Evolutionary conservation across 1,284 basidiomycete genomes (phyloP).

Genomic region (Fistulinella cinereoalba): DNA sequence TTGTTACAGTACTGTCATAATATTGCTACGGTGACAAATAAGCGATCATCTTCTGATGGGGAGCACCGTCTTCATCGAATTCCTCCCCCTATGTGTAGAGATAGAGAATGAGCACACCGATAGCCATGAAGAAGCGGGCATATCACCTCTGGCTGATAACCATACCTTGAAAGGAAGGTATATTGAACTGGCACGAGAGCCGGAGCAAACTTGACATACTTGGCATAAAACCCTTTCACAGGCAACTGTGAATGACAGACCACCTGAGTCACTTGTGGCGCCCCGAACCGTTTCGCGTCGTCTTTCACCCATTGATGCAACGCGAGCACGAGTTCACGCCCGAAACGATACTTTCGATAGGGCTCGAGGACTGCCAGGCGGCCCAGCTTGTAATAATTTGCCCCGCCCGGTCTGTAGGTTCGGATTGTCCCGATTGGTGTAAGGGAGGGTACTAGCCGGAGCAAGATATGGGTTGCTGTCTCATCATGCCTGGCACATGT

Average conservation of each 20-base stretch:
- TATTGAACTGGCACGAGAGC: slow-evolving; percentile 7
- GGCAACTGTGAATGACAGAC: slow-evolving; percentile 67
- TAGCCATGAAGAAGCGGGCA: slow-evolving; percentile 10
- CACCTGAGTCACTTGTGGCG: slow-evolving; percentile 37
- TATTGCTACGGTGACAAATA: slow-evolving; percentile 43
- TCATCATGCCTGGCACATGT: slow-evolving; percentile 51
- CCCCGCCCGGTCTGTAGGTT: slow-evolving; percentile 26
- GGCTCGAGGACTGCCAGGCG: slow-evolving; percentile 66
- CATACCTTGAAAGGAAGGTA: slow-evolving; percentile 50
- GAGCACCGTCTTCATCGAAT: slow-evolving; percentile 79
- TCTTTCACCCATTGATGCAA: slow-evolving; percentile 56
- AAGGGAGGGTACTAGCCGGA: slow-evolving; percentile 58
- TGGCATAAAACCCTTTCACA: slow-evolving; percentile 69
- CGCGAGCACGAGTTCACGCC: slow-evolving; percentile 56
- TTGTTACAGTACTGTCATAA: slow-evolving; percentile 25
- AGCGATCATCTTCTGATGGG: slow-evolving; percentile 74
- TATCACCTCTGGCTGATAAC: slow-evolving; percentile 59
- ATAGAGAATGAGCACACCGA: slow-evolving; percentile 18
- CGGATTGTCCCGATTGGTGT: slow-evolving; percentile 65
- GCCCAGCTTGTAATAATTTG: slow-evolving; percentile 60
- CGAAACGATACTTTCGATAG: slow-evolving; percentile 62
- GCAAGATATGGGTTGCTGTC: slow-evolving; percentile 62
- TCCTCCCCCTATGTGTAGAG: slow-evolving; percentile 56
- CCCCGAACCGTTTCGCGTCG: slow-evolving; percentile 38
- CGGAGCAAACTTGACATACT: slow-evolving; percentile 45